Evolutionary conservation across 257 asterid genomes (phyloP).

Genomic region (Nicotiana tabacum): DNA sequence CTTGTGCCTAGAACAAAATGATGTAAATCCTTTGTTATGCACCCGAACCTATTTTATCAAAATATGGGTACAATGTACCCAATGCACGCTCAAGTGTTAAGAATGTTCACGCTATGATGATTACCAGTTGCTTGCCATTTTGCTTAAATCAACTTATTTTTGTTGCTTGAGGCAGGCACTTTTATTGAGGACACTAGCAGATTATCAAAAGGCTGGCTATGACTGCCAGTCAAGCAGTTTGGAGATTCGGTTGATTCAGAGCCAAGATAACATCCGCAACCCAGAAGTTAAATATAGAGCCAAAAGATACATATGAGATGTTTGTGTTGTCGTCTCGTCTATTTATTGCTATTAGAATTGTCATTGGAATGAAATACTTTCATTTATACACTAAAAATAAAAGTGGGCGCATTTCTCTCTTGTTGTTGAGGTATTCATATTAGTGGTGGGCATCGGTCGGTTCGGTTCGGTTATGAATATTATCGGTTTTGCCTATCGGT

Average conservation of each 20-base stretch:
- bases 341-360: neutral
- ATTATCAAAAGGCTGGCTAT: conserved; percentile 72
- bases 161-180: conserved; percentile 57
- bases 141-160: neutral
- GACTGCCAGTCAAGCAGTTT: conserved; percentile 81
- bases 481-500: too few species aligned
- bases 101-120: neutral
- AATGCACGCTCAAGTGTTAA: neutral
- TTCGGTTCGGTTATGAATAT: too few species aligned
- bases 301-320: conserved; percentile 44
- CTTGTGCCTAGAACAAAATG: neutral
- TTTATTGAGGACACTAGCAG: conserved; percentile 64
- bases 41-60: neutral
- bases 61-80: neutral
- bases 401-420: neutral
- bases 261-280: conserved; percentile 82
- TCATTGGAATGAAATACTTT: neutral
- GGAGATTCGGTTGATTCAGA: conserved; percentile 90
- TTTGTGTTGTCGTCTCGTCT: neutral
- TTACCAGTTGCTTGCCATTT: neutral
- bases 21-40: neutral
- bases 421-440: neutral
- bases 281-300: conserved; percentile 82
- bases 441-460: too few species aligned
- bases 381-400: neutral